Base-by-base conservation (phyloP, 177 flowering plant species). In the Vitis hybrid region DNA sequence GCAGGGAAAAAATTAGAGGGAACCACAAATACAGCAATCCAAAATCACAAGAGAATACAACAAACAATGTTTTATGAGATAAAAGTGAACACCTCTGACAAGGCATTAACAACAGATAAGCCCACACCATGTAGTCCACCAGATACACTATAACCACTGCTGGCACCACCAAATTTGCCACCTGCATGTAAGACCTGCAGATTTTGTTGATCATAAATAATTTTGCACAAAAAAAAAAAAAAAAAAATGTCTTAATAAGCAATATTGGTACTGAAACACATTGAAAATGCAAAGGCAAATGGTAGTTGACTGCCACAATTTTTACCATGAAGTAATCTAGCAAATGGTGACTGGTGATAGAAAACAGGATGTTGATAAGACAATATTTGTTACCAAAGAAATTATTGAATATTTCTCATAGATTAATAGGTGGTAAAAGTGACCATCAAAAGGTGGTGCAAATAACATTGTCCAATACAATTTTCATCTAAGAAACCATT, bases 101-200 rank as follows among this genome's bases (percentile, higher is more conserved):
- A 84, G 10, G 99, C 99, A 87, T 96, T 96, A 12, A 93, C 99
- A 63, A 96, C 99, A 7, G 98, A 96, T 72, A 96, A 83, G 52
- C 99, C 99, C 66, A 96, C 99, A 60, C 99, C 99, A 81, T 96
- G 99, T 71, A 96, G 70, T 61, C 99, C 99, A 72, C 99, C 99
- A 52, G 98, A 90, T 21, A 93, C 98, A 78, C 83, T 89, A 59
- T 96, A 93, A 32, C 99, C 98, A 81, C 98, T 93, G 77, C 91
- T 91, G 59, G 89, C 76, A 74, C 98, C 98, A 74, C 99, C 99
- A 85, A 96, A 96, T 75, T 96, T 96, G 17, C 99, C 99, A 77
- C 99, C 98, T 6, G 99, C 99, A 84, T 96, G 99, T 76, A 96
- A 79, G 52, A 96, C 85, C 98, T 95, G 88, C 71, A 86, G 19